Evolutionary conservation across 495 filamentous ascomycete genomes (phyloP).

Genomic region (Penicillium maclennaniae): DNA sequence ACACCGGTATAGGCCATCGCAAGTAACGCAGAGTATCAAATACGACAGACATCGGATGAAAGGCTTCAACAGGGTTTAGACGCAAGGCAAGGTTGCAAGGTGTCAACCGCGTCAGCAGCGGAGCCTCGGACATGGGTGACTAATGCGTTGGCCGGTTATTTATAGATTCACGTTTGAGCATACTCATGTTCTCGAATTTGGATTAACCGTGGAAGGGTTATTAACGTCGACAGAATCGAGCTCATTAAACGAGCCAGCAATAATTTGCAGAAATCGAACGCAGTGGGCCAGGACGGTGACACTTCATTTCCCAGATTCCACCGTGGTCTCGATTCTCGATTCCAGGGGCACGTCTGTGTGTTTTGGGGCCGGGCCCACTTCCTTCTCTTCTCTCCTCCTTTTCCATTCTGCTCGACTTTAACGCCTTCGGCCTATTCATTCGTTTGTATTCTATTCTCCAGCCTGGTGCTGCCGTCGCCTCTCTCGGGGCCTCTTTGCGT

Average conservation of each 20-base stretch:
- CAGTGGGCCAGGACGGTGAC: not conserved
- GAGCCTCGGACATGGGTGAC: conserved; percentile 3
- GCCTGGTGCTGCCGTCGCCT: conserved; percentile 22
- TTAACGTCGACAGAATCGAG: not conserved
- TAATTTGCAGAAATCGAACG: not conserved
- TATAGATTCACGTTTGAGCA: conserved; percentile 3
- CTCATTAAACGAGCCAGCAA: not conserved
- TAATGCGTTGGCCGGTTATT: conserved; percentile 5
- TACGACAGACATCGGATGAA: not conserved
- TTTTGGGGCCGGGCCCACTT: conserved; percentile 19
- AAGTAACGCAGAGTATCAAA: not conserved
- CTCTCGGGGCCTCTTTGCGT: conserved; percentile 11
- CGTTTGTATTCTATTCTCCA: conserved; percentile 17
- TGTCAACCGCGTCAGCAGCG: conserved; percentile 4
- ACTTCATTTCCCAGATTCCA: conserved; percentile 15
- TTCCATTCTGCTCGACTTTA: conserved; percentile 19
- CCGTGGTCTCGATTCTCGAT: conserved; percentile 21
- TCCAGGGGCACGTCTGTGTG: conserved; percentile 16
- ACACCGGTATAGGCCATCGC: not conserved
- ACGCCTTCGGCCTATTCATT: not conserved
- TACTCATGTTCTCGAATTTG: too few relatives aligned
- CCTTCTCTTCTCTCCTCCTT: conserved; percentile 10
- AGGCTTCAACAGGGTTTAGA: not conserved
- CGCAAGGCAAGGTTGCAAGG: not conserved
- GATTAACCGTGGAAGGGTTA: too few relatives aligned